phyloP scores from a whole-genome alignment of 768 basidiomycete species.

The Leccinum fibrillosum region DNA sequence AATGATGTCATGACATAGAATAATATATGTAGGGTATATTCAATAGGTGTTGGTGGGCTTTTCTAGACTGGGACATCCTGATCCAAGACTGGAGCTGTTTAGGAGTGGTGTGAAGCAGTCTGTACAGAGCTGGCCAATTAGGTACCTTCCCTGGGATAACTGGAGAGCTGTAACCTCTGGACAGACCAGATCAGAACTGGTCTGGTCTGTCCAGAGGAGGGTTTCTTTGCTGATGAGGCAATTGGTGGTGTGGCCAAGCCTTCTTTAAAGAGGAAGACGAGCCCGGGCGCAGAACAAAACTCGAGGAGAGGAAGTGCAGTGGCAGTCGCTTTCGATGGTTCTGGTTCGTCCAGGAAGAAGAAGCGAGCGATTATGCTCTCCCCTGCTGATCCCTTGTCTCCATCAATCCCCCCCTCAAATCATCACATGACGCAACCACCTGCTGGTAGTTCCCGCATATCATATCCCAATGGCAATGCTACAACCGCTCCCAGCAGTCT shows the following conservation, averaged over 20 bases:
- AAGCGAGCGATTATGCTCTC: conserved; percentile 37
- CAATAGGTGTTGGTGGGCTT: too few relatives aligned
- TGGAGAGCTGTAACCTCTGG: too few relatives aligned
- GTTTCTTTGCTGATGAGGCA: background rate
- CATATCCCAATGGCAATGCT: conserved; percentile 7
- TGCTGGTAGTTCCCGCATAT: conserved; percentile 18
- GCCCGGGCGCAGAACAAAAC: conserved; percentile 40
- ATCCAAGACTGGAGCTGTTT: too few relatives aligned
- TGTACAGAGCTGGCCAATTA: too few relatives aligned
- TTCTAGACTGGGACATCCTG: too few relatives aligned
- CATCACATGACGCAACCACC: conserved; percentile 12
- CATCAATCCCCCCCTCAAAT: conserved; percentile 12
- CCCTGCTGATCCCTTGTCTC: conserved; percentile 19
- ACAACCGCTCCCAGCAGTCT: conserved; percentile 6
- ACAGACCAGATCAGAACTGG: too few relatives aligned
- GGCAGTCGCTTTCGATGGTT: conserved; percentile 35
- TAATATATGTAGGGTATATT: too few relatives aligned
- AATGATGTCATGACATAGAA: too few relatives aligned
- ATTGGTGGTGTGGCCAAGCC: conserved; percentile 20
- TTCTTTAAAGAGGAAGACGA: conserved; percentile 32
- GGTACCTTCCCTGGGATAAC: too few relatives aligned
- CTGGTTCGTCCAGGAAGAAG: conserved; percentile 34
- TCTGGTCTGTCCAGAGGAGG: too few relatives aligned
- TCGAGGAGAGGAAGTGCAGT: conserved; percentile 33
- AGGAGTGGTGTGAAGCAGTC: too few relatives aligned